A percentile compares a stretch with the other conserved stretches of the same genome.
Conservation (phyloP, 1,284 basidiomycete species). For the Cryptococcus deneoformans region DNA sequence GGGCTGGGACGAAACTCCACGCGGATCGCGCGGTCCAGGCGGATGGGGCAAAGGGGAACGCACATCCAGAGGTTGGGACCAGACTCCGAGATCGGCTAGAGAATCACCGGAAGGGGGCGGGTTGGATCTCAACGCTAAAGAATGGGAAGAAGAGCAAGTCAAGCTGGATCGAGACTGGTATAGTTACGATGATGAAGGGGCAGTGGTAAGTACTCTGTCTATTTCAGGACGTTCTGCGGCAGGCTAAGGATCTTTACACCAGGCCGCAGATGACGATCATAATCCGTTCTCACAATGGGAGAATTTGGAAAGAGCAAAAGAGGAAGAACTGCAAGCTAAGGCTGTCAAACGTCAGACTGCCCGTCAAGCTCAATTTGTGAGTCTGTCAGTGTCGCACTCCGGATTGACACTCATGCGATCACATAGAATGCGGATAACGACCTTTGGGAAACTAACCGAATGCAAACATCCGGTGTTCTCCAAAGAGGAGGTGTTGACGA, state of each 20-base stretch:
- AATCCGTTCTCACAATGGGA: conserved; percentile 93
- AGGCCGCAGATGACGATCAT: conserved; percentile 78
- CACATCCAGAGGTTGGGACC: conserved; percentile 62
- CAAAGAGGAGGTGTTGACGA: conserved; percentile 78
- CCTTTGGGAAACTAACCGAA: conserved; percentile 96
- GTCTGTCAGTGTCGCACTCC: conserved; percentile 33
- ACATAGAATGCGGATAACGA: conserved; percentile 92
- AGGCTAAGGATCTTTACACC: neutral
- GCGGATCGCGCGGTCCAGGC: conserved; percentile 51
- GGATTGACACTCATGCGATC: conserved; percentile 3
- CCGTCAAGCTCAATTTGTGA: conserved; percentile 86
- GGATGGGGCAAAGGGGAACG: conserved; percentile 23
- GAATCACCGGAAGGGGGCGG: conserved; percentile 53
- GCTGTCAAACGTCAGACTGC: conserved; percentile 85
- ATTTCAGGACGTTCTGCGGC: neutral
- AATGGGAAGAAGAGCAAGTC: conserved; percentile 95
- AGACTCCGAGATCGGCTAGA: conserved; percentile 67
- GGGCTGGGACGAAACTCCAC: conserved; percentile 86
- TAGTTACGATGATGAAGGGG: conserved; percentile 79
- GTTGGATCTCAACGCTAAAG: conserved; percentile 56
- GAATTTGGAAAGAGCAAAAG: conserved; percentile 66
- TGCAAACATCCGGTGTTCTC: conserved; percentile 92
- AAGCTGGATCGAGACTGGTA: conserved; percentile 93
- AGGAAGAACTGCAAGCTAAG: conserved; percentile 75
- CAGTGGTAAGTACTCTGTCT: conserved; percentile 54